Base-by-base conservation (phyloP, 1,284 basidiomycete genomes). In the Vanrija humicola region DNA sequence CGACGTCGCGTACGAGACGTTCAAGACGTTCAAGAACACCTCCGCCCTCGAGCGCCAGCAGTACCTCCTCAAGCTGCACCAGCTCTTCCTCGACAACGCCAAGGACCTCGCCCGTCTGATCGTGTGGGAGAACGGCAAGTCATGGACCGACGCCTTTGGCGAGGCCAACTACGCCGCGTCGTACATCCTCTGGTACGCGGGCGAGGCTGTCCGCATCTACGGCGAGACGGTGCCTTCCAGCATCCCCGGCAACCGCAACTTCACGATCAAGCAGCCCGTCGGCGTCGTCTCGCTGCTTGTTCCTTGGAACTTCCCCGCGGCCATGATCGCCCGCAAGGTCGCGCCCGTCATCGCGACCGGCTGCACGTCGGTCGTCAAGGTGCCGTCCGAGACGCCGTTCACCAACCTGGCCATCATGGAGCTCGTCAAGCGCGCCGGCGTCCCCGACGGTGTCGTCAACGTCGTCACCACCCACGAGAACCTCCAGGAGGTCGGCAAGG, bases 361-460 rank as follows among this genome's bases (percentile, higher is more conserved):
- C 23, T 98, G 96, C 75, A 98, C 95, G 0, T 83, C 86, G 1
- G 94, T 99, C 52, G 86, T 98, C 76, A 98, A 99, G 73, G 93
- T 94, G 3, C 88, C 96, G 2, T 84, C 93, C 1, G 95, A 99
- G 78, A 94, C 96, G 0, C 96, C 96, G 0, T 96, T 90, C 78
- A 93, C 92, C 38, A 86, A 88, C 16, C 83, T 98, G 19, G 96
- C 95, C 5, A 66, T 75, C 49, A 66, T 73, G 60, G 73, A 75
- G 88, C 83, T 97, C 26, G 85, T 86, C 16, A 82, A 83, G 48
- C 86, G 91, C 55, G 95, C 94, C 12, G 95, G 94, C 43, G 81
- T 98, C 46, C 95, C 96, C 14, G 85, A 89, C 51, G 96, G 96
- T 50, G 94, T 98, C 44, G 86, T 99, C 75, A 98, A 98, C 76